Evolutionary conservation across 257 asterid species (phyloP), one percentile per base, ranked within the genome.

Genomic region (Jacaranda copaia): DNA sequence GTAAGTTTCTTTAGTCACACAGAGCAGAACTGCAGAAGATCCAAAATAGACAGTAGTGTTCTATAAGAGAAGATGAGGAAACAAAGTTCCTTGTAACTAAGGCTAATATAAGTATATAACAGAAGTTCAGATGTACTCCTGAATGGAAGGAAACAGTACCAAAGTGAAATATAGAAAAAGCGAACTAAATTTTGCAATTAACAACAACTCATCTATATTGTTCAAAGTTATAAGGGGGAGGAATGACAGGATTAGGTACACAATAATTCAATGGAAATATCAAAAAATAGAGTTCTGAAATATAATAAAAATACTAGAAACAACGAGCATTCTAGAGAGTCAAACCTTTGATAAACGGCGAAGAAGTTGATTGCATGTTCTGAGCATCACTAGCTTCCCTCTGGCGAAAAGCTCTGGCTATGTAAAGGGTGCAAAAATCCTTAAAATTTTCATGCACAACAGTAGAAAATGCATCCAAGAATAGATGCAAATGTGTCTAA

Each of bases 371-470:
- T 95, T 95, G 85, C 99, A 95, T 58, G 99, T 95, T 75, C 99
- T 90, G 77, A 95, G 85, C 99, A 95, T 95, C 72, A 95, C 99
- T 88, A 95, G 99, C 86, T 95, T 95, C 82, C 99, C 99, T 87
- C 99, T 89, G 65, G 99, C 90, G 75, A 93, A 95, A 79, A 95
- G 95, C 83, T 93, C 99, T 80, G 99, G 97, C 99, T 95, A 81
- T 77, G 72, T 68, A 79, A 77, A 57, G 70, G 19, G 15, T 55
- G 6, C 43, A 49, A 12, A 67, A 38, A 20, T 59, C 10, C 49
- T 36, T 45, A 18, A 25, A 78, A 64, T 13, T 55, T 18, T 51
- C 53, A 45, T 48, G 84, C 84, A 49, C 70, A 68, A 73, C 71
- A 83, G 74, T 35, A 80, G 46, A 67, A 45, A 74, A 51, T 9